Base-by-base conservation (phyloP, 2,329 filamentous ascomycete species). In the Colletotrichum sp. region DNA sequence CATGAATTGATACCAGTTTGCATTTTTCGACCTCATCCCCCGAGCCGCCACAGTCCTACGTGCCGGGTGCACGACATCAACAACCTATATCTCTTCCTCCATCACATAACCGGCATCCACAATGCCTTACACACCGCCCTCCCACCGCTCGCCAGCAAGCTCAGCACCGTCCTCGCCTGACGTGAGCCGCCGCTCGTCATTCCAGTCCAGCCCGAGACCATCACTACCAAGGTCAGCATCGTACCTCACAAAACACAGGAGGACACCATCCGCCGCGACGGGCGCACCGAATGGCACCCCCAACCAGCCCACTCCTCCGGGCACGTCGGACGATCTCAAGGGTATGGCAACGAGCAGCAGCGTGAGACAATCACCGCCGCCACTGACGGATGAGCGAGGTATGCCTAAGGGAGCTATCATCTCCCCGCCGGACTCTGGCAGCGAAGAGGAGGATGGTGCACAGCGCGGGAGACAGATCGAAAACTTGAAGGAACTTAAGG, bases 61-160 rank as follows among this genome's bases (percentile, higher is more conserved):
- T 67, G 64, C 75, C 74, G 70, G 77, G 74, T 30, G 65, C 75
- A 74, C 62, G 65, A 68, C 18, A 28, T 52, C 49, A n/a, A 71
- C 52, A 44, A 62, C 52, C n/a, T 21, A 52, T 18, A 63, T 36
- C 28, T 24, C 30, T 39, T 63, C n/a, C n/a, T 12, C 57, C 32
- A 44, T 9, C 28, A 49, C 52, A 59, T 9, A 52, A 62, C 30
- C 21, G 34, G 39, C 79, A 81, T 79, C 71, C 18, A 44, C 15
- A 88, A 97, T 97, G 95, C 95, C 95, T 92, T 97, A 97, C 89
- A 97, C 95, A 85, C 95, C 95, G 77, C 95, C 95, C 78, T 92
- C 93, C 81, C 91, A 91, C 62, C 87, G 89, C 82, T 93, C 92
- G 77, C 91, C 92, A 82, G 88, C 91, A 80, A 88, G 90, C 77